Evolutionary conservation across 164 flowering plant species (phyloP), one percentile per base, ranked within the genome.

Genomic region (Magnolia kwangsiensis): DNA sequence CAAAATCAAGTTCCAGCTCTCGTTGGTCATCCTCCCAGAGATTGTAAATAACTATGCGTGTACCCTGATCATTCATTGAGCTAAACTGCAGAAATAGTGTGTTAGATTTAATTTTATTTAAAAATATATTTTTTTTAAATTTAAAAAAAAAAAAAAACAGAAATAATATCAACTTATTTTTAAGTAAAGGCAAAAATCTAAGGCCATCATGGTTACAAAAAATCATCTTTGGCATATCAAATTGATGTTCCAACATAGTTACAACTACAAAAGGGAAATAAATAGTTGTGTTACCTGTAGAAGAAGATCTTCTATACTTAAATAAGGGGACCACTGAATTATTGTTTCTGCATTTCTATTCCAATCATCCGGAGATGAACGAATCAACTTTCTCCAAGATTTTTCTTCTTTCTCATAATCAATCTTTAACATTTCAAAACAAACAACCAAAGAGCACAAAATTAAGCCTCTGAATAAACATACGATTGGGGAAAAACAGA

Each of bases 11-110:
- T 78, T 96, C 99, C 75, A 89, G 78, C 67, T 78, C 86, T 51
- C 92, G 96, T 79, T 88, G 82, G 51, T 93, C 98, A 87, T 96
- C 95, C 82, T 92, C 97, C 99, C 99, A 96, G 14, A 96, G 89
- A 80, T 94, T 96, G 84, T 92, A 96, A 76, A 96, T 90, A 61
- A 94, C 82, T 71, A 96, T 85, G 11, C 93, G 89, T 63, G 99
- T 96, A 2, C 99, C 99, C 29, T 89, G 96, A 79, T 85, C 88
- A 79, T 83, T 82, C 86, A 94, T 83, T 45, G 67, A 20, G 82
- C 87, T 80, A 21, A 94, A 91, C 99, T 96, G 83, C 74, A 82
- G 71, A 55, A 16, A 11, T 55, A 8, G 61, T 16, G 61, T 16
- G 18, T 37, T 37, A 37, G 6, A 37, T 27, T 27, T 27, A 27